phyloP scores from a whole-genome alignment of 176 grass and related monocot genomes.

The Thalia dealbata region DNA sequence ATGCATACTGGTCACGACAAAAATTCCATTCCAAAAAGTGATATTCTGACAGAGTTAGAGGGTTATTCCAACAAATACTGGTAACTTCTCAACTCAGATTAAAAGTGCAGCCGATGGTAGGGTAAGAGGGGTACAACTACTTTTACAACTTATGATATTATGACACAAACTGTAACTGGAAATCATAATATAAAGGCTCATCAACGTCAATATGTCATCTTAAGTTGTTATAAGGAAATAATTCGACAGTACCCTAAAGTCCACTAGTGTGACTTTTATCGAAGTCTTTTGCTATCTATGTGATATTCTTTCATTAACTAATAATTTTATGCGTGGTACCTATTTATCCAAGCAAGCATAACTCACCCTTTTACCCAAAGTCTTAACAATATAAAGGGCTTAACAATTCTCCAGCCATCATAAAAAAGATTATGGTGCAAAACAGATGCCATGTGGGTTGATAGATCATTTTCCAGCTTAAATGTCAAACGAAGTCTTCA shows the following conservation, averaged over 20 bases:
- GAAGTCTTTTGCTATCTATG: not conserved
- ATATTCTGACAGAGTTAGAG: no score
- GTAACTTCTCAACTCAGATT: no score
- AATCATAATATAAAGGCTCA: not conserved
- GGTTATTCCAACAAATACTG: no score
- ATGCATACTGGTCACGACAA: not conserved
- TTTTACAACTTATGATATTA: not conserved
- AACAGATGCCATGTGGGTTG: not conserved
- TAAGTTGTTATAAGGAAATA: not conserved
- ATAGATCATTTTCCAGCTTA: not conserved
- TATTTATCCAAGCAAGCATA: not conserved
- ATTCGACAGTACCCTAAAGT: not conserved
- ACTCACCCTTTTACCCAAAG: not conserved
- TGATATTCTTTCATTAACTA: not conserved
- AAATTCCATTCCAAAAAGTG: no score
- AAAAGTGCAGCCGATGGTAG: no score
- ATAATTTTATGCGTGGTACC: not conserved
- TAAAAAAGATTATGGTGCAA: not conserved
- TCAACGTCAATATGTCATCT: not conserved
- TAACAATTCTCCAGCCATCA: not conserved
- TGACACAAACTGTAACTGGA: not conserved
- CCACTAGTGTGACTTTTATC: not conserved
- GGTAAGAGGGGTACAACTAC: not conserved
- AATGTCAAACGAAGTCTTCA: not conserved
- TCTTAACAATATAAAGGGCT: not conserved